These are phyloP conservation scores for Globisporangium solare DNA, from an alignment of 352 stramenopile species.

Conservation along the genomic window DNA sequence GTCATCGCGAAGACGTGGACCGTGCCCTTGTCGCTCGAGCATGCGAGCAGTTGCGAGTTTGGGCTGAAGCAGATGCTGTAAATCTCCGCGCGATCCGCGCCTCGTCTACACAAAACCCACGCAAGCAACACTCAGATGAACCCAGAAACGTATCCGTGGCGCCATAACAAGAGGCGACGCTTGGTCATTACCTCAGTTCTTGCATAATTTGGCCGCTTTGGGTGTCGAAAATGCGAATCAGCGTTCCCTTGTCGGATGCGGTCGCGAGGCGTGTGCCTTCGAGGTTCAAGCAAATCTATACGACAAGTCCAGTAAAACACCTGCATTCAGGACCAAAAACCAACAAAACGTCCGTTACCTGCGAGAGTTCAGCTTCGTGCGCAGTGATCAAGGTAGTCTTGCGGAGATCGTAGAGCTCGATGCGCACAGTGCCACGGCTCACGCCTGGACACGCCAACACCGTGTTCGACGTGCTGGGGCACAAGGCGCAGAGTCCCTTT, in stretches of 20 bases:
- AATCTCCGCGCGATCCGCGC: conserved; percentile 95
- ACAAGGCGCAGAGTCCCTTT: conserved; percentile 93
- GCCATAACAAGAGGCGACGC: neutral
- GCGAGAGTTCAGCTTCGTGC: conserved; percentile 92
- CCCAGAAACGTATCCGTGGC: neutral
- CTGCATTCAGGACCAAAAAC: neutral
- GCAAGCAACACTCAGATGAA: neutral
- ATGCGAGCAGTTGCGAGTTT: conserved; percentile 91
- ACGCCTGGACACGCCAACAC: conserved; percentile 96
- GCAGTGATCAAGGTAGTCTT: conserved; percentile 95
- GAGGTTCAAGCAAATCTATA: conserved; percentile 88
- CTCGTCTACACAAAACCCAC: conserved; percentile 52
- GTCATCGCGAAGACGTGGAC: conserved; percentile 94
- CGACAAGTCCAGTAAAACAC: neutral
- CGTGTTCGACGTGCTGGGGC: conserved; percentile 89
- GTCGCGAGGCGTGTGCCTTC: conserved; percentile 95
- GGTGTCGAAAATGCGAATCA: conserved; percentile 98
- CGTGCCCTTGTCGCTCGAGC: conserved; percentile 96
- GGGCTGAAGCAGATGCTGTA: conserved; percentile 97
- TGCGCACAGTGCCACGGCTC: conserved; percentile 86
- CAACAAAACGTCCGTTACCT: conserved; percentile 28
- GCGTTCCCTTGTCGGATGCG: conserved; percentile 95
- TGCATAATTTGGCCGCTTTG: conserved; percentile 90
- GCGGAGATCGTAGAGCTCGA: conserved; percentile 96
- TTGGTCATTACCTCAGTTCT: conserved; percentile 47